These are phyloP conservation scores for Scheffersomyces insectosa DNA, from an alignment of 1,139 yeast species.

Conservation along the genomic window DNA sequence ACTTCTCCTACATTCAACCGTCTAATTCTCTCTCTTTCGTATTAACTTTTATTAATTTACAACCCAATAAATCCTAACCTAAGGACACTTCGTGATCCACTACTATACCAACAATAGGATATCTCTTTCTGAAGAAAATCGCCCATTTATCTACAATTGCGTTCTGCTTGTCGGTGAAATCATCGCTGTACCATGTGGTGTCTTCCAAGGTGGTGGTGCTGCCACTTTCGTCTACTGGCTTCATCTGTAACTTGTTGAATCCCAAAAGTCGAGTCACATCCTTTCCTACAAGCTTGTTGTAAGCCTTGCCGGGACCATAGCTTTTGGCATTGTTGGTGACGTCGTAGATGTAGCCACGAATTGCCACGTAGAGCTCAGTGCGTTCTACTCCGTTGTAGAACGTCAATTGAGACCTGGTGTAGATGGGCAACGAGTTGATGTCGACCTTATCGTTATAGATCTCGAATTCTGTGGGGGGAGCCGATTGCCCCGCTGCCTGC, in stretches of 20 bases:
- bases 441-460: slow-evolving; percentile 20
- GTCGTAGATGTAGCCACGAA: slow-evolving; percentile 76
- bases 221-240: slow-evolving; percentile 23
- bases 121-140: slow-evolving; percentile 54
- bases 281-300: slow-evolving; percentile 71
- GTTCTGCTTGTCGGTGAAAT: slow-evolving; percentile 50
- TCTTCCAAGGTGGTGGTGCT: slow-evolving; percentile 35
- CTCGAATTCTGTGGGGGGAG: slow-evolving; percentile 9
- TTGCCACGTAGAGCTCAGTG: slow-evolving; percentile 62
- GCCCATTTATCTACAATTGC: slow-evolving; percentile 59
- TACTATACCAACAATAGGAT: slow-evolving; percentile 37
- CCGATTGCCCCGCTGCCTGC: background rate
- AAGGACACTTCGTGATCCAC: slow-evolving; percentile 22
- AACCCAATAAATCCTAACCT: background rate
- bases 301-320: slow-evolving; percentile 77
- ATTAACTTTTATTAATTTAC: background rate
- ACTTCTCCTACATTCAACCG: slow-evolving; percentile 14
- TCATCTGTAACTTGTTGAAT: slow-evolving; percentile 45
- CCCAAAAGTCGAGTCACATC: slow-evolving; percentile 74
- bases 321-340: slow-evolving; percentile 64
- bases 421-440: slow-evolving; percentile 30
- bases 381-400: slow-evolving; percentile 33
- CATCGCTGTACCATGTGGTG: slow-evolving; percentile 49
- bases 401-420: slow-evolving; percentile 35
- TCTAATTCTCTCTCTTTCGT: background rate